phyloP scores from a whole-genome alignment of 768 basidiomycete species.

The Panaeolus cyanescens region DNA sequence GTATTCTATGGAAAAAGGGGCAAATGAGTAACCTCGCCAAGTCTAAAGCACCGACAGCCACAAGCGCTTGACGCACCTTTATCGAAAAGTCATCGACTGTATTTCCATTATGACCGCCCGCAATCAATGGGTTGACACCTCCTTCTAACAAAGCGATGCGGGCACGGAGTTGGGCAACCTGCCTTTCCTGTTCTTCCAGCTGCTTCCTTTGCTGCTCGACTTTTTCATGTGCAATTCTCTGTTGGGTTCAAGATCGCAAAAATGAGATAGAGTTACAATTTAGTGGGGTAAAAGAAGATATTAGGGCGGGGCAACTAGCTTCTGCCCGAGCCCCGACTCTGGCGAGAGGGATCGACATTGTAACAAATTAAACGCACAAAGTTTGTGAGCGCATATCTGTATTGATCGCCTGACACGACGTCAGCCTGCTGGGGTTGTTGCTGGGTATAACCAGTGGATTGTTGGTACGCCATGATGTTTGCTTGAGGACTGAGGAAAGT shows the following conservation, averaged over 20 bases:
- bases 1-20: constrained; percentile 53
- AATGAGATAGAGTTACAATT: background rate
- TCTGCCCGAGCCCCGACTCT: background rate
- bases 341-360: background rate
- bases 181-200: constrained; percentile 81
- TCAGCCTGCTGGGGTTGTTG: constrained; percentile 35
- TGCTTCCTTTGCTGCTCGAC: constrained; percentile 81
- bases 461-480: constrained; percentile 27
- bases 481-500: constrained; percentile 3
- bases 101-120: constrained; percentile 48
- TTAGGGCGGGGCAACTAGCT: background rate
- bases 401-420: constrained; percentile 62
- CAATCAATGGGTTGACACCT: constrained; percentile 40
- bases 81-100: constrained; percentile 89
- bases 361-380: constrained; percentile 53
- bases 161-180: constrained; percentile 71
- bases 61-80: constrained; percentile 48
- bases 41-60: background rate
- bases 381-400: constrained; percentile 82
- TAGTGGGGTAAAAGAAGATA: background rate
- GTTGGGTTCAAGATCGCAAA: constrained; percentile 3
- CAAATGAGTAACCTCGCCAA: constrained; percentile 3
- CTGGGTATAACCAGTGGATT: constrained; percentile 21
- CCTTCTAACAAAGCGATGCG: constrained; percentile 80
- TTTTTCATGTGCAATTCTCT: constrained; percentile 89